Evolutionary conservation across 345 rosid species (phyloP).

Genomic region (Eucalyptus grandis): DNA sequence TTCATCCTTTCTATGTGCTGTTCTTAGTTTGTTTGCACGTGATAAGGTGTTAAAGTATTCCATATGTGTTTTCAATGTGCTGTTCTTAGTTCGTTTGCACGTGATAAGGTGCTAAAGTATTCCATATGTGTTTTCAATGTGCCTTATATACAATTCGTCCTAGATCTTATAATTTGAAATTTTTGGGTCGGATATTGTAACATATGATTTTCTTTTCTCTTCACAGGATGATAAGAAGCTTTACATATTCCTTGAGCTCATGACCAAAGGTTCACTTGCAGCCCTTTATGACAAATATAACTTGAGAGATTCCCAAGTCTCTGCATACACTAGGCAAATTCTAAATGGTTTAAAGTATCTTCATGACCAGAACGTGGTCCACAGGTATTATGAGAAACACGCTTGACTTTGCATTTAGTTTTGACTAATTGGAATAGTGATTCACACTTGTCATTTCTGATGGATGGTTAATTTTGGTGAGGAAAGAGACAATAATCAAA

Average conservation of each 20-base stretch:
- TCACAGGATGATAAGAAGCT: conserved; percentile 60
- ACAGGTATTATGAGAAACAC: not conserved
- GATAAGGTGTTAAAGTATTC: not conserved
- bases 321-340: conserved; percentile 70
- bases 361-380: conserved; percentile 57
- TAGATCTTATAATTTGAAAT: not conserved
- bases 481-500: not conserved
- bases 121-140: not conserved
- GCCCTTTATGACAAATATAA: conserved; percentile 43
- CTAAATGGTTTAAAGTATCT: conserved; percentile 70
- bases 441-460: not conserved
- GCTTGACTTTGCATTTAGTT: not conserved
- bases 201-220: not conserved
- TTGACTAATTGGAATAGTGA: not conserved
- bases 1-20: not conserved
- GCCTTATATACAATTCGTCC: not conserved
- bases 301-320: conserved; percentile 58
- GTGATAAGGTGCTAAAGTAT: not conserved
- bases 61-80: not conserved
- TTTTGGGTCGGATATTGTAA: not conserved
- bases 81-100: not conserved
- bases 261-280: conserved; percentile 61
- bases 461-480: not conserved
- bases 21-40: not conserved
- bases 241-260: conserved; percentile 1